phyloP scores from a whole-genome alignment of 345 rosid species.

The Aquilaria yunnanensis region DNA sequence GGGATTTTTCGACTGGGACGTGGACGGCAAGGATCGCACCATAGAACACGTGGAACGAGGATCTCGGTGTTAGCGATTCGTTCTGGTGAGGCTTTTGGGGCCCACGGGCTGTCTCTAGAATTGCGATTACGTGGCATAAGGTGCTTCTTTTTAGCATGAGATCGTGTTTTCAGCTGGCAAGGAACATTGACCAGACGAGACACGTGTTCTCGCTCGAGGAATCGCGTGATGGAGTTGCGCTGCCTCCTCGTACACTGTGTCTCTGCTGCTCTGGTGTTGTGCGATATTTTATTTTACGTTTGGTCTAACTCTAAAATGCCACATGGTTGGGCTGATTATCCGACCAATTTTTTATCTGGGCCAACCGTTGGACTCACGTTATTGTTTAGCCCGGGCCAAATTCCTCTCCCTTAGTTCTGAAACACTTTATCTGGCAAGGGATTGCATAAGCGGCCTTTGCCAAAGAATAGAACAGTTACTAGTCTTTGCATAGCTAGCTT shows the following conservation, averaged over 20 bases:
- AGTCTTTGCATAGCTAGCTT: too few species aligned
- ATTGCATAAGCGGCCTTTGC: too few species aligned
- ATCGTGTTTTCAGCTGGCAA: constrained; percentile 13
- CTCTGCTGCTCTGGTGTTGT: constrained; percentile 7
- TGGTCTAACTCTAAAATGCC: too few species aligned
- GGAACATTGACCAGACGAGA: constrained; percentile 13
- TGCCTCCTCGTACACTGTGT: constrained; percentile 4
- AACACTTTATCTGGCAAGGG: too few species aligned
- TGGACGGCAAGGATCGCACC: constrained; percentile 19
- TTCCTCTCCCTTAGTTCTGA: too few species aligned
- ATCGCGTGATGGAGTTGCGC: neutral
- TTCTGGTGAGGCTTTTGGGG: neutral
- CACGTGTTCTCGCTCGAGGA: constrained; percentile 15
- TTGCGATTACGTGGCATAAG: constrained; percentile 23
- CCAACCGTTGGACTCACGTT: too few species aligned
- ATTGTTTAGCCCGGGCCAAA: too few species aligned
- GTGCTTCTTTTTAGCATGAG: neutral
- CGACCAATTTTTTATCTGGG: too few species aligned
- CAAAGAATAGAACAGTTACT: too few species aligned
- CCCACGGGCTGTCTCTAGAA: constrained; percentile 16
- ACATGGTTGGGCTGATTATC: too few species aligned
- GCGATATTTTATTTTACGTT: too few species aligned
- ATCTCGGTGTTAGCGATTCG: constrained; percentile 14
- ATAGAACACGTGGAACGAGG: constrained; percentile 31
- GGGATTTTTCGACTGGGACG: constrained; percentile 21